These are phyloP conservation scores for Fimicolochytrium jonesii DNA, from an alignment of 192 early-diverging fungal species.

Conservation along the genomic window DNA sequence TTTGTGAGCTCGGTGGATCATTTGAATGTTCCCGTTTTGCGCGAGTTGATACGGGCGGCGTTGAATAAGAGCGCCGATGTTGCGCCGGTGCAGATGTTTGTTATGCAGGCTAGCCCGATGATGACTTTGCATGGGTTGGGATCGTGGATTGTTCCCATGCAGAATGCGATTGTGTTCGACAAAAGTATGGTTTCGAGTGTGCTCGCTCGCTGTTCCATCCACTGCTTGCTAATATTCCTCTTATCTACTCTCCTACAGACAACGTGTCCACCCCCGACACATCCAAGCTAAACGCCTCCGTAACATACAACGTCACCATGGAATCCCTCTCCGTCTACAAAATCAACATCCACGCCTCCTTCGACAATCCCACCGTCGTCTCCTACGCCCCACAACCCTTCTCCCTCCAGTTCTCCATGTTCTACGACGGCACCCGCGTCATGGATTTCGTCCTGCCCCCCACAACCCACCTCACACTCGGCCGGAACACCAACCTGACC, in stretches of 20 bases:
- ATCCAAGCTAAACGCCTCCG: constrained; percentile 6
- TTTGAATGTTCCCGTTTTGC: constrained; percentile 15
- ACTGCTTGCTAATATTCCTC: not conserved
- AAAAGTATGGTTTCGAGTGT: constrained; percentile 8
- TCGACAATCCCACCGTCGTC: constrained; percentile 13
- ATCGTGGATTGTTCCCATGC: constrained; percentile 26
- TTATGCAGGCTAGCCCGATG: constrained; percentile 16
- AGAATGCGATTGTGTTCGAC: constrained; percentile 8
- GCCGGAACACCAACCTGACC: constrained; percentile 14
- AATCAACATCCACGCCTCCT: not conserved
- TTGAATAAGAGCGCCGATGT: not conserved
- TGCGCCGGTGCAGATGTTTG: constrained; percentile 4
- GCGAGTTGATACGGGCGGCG: not conserved
- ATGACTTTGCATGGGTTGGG: constrained; percentile 13
- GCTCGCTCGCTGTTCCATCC: too few species aligned
- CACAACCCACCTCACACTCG: constrained; percentile 5
- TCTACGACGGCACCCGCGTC: constrained; percentile 6
- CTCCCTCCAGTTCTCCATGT: constrained; percentile 17
- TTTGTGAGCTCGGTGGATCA: constrained; percentile 8
- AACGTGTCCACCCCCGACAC: constrained; percentile 4
- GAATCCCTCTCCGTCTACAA: too few species aligned
- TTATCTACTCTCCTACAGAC: not conserved
- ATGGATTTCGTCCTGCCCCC: constrained; percentile 8
- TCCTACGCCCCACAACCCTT: constrained; percentile 13
- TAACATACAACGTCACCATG: too few species aligned